These are phyloP conservation scores for Aegilops sharonensis DNA, from an alignment of 176 grass and related monocot species.

Conservation along the genomic window DNA sequence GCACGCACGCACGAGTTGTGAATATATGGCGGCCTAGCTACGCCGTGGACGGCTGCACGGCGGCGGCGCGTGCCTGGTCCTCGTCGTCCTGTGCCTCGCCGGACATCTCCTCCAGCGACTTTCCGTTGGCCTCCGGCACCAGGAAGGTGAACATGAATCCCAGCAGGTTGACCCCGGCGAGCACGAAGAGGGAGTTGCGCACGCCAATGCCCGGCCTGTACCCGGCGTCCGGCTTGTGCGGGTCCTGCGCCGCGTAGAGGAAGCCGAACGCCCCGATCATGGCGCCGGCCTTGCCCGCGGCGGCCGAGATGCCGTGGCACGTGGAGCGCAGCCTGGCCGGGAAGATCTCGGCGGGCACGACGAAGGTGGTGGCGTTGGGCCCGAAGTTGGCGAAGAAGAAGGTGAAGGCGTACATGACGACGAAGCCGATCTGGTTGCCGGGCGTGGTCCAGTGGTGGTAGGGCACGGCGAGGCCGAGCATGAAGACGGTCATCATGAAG, in stretches of 20 bases:
- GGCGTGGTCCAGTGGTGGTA: slow-evolving; percentile 73
- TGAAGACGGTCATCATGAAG: slow-evolving; percentile 75
- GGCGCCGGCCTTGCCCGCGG: slow-evolving; percentile 43
- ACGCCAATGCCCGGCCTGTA: slow-evolving; percentile 50
- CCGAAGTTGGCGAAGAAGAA: slow-evolving; percentile 73
- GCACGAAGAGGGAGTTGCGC: slow-evolving; percentile 49
- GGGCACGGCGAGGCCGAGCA: slow-evolving; percentile 58
- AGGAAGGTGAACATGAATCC: slow-evolving; percentile 44
- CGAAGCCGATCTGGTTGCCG: slow-evolving; percentile 53
- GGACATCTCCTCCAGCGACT: slow-evolving; percentile 62
- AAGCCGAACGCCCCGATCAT: slow-evolving; percentile 36
- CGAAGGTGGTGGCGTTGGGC: slow-evolving; percentile 46
- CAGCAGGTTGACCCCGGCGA: slow-evolving; percentile 35
- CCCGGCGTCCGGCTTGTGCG: not conserved
- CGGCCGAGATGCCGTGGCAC: slow-evolving; percentile 51
- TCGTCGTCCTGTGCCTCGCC: slow-evolving; percentile 33
- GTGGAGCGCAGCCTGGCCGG: slow-evolving; percentile 57
- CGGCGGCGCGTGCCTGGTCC: not conserved
- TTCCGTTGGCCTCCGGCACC: slow-evolving; percentile 52
- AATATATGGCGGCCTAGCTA: not conserved
- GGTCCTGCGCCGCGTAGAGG: not conserved
- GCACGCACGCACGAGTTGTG: not conserved
- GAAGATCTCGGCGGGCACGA: slow-evolving; percentile 63
- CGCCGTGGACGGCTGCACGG: not conserved
- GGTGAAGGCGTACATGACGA: slow-evolving; percentile 71